Percentiles rank a stretch among this genome's conserved stretches.
Conservation (phyloP, 2,329 filamentous ascomycete genomes). For the Xylaria sp. region DNA sequence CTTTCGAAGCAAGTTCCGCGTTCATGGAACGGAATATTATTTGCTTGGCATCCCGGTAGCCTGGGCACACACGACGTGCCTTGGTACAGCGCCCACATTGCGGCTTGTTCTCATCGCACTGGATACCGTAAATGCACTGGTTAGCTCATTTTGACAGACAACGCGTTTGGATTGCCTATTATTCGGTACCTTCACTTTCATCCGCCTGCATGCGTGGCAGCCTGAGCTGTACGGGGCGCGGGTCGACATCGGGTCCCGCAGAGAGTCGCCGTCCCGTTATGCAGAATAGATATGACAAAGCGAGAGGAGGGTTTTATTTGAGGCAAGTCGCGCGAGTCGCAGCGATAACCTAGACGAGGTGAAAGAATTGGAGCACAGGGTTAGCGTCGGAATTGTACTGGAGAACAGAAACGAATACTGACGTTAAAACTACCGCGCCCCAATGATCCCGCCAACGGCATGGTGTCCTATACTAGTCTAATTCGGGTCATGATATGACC, state of each 20-base stretch:
- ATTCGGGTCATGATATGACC: not conserved
- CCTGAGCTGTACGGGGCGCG: conserved; percentile 30
- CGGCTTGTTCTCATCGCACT: conserved; percentile 33
- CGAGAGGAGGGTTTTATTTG: not conserved
- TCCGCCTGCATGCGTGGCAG: conserved; percentile 33
- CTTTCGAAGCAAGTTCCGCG: conserved; percentile 8
- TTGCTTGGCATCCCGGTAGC: conserved; percentile 28
- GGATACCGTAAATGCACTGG: not conserved
- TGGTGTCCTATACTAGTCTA: conserved; percentile 15
- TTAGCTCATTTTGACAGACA: conserved; percentile 5
- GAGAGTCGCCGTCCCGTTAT: not conserved
- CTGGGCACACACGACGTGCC: conserved; percentile 28
- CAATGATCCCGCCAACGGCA: not conserved
- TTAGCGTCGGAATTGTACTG: not conserved
- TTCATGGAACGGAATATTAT: conserved; percentile 28
- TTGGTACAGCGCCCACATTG: conserved; percentile 29
- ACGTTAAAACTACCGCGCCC: not conserved
- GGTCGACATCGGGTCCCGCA: conserved; percentile 13
- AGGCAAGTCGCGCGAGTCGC: conserved; percentile 19
- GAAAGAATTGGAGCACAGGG: conserved; percentile 6
- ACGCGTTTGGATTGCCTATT: not conserved
- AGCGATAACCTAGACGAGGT: conserved; percentile 7
- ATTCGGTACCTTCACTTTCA: conserved; percentile 33
- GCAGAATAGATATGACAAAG: not conserved
- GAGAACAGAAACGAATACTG: not conserved